Conservation (phyloP, 2,329 filamentous ascomycete genomes). For the Lasiodiplodia gonubiensis region DNA sequence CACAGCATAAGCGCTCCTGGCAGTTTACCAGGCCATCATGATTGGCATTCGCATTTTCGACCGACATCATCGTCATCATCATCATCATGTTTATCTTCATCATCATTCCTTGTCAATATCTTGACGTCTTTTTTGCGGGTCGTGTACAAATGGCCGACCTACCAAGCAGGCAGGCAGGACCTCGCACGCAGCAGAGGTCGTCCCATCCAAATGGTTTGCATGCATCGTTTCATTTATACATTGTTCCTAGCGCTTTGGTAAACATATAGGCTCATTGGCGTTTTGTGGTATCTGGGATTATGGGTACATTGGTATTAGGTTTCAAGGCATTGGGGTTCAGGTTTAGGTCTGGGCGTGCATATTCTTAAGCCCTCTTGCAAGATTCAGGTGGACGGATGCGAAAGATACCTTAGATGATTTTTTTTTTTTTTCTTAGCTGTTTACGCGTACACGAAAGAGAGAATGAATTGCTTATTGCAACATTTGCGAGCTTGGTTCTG, state of each 20-base stretch:
- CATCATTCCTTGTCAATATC: not conserved
- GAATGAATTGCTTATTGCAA: not conserved
- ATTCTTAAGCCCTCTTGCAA: not conserved
- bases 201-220: not conserved
- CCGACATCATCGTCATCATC: not conserved
- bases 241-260: not conserved
- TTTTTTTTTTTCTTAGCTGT: not conserved
- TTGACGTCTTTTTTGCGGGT: not conserved
- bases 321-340: not conserved
- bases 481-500: not conserved
- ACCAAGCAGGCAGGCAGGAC: conserved; percentile 7
- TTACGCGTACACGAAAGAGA: not conserved
- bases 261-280: not conserved
- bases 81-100: too few species aligned
- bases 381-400: not conserved
- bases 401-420: conserved; percentile 23
- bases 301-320: not conserved
- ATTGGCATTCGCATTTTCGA: not conserved
- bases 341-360: not conserved
- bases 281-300: not conserved
- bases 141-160: not conserved
- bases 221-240: not conserved
- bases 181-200: not conserved
- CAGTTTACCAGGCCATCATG: not conserved
- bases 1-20: not conserved